Base-by-base conservation (phyloP, 2,329 filamentous ascomycete genomes). In the Pseudopithomyces chartarum region DNA sequence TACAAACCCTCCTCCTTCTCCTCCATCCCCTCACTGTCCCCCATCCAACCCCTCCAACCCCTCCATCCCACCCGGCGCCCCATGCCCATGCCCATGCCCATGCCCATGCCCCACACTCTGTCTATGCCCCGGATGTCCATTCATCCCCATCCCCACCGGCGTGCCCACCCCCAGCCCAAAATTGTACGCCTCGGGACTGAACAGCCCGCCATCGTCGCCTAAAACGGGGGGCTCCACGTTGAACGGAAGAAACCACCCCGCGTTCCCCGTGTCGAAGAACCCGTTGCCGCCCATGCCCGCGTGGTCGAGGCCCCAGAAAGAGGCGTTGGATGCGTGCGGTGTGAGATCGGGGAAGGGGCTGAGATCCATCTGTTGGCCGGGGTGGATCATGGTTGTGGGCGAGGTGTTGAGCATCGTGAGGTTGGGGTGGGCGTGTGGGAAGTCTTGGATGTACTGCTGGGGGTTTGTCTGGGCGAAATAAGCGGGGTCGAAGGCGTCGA, bases 211-310 rank as follows among this genome's bases (percentile, higher is more conserved):
- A 43, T 79, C 78, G 6, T 78, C 76, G 1, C 72, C 76, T 19
- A 73, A 52, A 8, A 63, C 63, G 0, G 90, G 87, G 19, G 92
- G 90, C 56, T 95, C 90, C 76, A 96, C 87, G 71, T 96, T 96
- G 76, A 97, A 96, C 1, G 93, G 92, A 80, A 96, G 87, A 74
- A 96, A 96, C 91, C 93, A 98, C 10, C 56, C 56, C 5, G 90
- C 91, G 51, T 88, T 89, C 44, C 76, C 78, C 0, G 78, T 77
- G 56, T 81, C 78, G 57, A 69, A 67, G 59, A 74, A 73, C 6
- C 70, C 66, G 20, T 62, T 64, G 0, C 33, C 52, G 50, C 29
- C 52, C 52, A 71, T 61, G 29, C 66, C 68, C 58, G 70, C 64
- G n/a, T 67, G 63, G 26, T 75, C 70, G 19, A 74, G 56, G 44